Evolutionary conservation across 2,329 filamentous ascomycete species (phyloP), one percentile per base, ranked within the genome.

Genomic region (Pezicula rhizophila): DNA sequence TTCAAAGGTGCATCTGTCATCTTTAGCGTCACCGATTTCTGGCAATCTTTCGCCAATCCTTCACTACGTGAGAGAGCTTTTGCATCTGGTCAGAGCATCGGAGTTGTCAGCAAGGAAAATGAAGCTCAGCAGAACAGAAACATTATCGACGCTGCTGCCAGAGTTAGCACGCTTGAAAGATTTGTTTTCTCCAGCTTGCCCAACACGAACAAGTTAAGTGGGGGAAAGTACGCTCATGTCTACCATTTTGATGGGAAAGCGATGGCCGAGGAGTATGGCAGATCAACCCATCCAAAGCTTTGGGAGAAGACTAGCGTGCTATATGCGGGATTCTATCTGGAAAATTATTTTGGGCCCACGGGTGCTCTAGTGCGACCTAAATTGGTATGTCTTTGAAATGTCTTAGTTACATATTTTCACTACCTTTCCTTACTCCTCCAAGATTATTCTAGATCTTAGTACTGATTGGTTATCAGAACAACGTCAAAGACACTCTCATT

Each of bases 201-300:
- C 1, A 54, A 69, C 38, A 59, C 60, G 4, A 60, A 51, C 6
- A 70, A 66, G 48, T 62, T 60, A 54, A 69, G 65, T 4, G 59
- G 60, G 6, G 72, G 72, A 0, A 72, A 71, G 53, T 73, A 73
- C 42, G 60, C 52, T 2, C 54, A 60, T 17, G 65, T 69, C 1
- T 64, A 66, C 40, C 68, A 73, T 51, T 72, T 70, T 45, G 68
- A 73, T 31, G 56, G 62, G 10, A 74, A 74, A 51, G 69, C 65
- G 7, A 58, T 58, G 0, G 64, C 59, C 2, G 60, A 52, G 4
- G 56, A 63, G 2, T 68, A 69, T 38, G 56, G 58, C 23, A 55
- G 52, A 46, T 40, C 52, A 28, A 31, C 50, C 8, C 57, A 63
- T 49, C 57, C 57, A 1, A 41, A 50, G 31, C 53, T 67, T n/a